These are phyloP conservation scores for Heteromeles arbutifolia DNA, from an alignment of 306 rosid genomes.

Conservation along the genomic window DNA sequence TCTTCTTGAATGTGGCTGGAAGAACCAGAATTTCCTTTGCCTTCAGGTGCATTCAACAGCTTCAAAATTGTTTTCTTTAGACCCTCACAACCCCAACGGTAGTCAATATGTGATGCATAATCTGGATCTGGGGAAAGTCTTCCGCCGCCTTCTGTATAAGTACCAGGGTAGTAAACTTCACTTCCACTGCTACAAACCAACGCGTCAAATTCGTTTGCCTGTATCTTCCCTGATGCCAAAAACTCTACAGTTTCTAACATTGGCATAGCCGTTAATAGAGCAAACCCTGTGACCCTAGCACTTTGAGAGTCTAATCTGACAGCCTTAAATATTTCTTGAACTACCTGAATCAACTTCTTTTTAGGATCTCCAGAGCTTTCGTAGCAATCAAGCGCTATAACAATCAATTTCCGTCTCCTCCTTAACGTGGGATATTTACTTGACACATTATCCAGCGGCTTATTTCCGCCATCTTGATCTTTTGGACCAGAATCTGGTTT, in stretches of 20 bases:
- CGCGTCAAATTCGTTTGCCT: slow-evolving; percentile 46
- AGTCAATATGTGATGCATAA: slow-evolving; percentile 55
- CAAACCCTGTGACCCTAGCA: slow-evolving; percentile 49
- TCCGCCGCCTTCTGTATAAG: slow-evolving; percentile 38
- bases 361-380: slow-evolving; percentile 44
- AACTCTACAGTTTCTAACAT: slow-evolving; percentile 48
- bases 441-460: slow-evolving; percentile 31
- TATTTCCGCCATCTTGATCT: slow-evolving; percentile 29
- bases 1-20: slow-evolving; percentile 36
- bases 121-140: slow-evolving; percentile 56
- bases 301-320: slow-evolving; percentile 42
- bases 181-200: slow-evolving; percentile 64
- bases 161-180: slow-evolving; percentile 57
- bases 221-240: slow-evolving; percentile 42
- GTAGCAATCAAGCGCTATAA: slow-evolving; percentile 56
- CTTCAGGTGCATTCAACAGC: slow-evolving; percentile 39
- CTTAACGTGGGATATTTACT: slow-evolving; percentile 56
- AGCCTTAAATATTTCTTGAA: slow-evolving; percentile 51
- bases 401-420: slow-evolving; percentile 49
- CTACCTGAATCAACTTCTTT: slow-evolving; percentile 34
- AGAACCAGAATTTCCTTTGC: slow-evolving; percentile 13
- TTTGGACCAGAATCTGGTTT: slow-evolving; percentile 26
- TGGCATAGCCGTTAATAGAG: slow-evolving; percentile 63
- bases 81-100: slow-evolving; percentile 65
- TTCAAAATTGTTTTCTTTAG: slow-evolving; percentile 52